Percentiles rank a stretch among this genome's conserved stretches.
Conservation (phyloP, 2,329 filamentous ascomycete species). For the Aureobasidium subglaciale region DNA sequence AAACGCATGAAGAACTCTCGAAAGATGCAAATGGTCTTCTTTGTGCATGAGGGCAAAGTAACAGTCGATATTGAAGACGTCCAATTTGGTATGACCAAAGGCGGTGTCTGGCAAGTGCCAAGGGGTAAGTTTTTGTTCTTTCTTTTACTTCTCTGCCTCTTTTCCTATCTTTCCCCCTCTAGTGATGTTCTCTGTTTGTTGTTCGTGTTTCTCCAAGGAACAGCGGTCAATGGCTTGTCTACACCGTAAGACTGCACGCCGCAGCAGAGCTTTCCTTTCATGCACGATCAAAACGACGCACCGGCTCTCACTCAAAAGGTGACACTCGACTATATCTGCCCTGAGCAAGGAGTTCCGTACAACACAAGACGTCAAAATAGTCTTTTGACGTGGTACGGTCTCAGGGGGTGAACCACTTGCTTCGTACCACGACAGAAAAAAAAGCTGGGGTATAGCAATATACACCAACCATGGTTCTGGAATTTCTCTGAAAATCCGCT, state of each 20-base stretch:
- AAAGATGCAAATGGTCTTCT: slow-evolving; percentile 97
- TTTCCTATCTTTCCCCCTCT: background rate
- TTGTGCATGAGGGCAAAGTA: slow-evolving; percentile 77
- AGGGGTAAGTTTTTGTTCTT: slow-evolving; percentile 59
- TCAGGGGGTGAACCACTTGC: background rate
- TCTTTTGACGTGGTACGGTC: background rate
- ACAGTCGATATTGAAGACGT: slow-evolving; percentile 69
- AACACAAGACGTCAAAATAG: slow-evolving; percentile 11
- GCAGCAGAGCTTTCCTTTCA: background rate
- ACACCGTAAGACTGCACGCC: slow-evolving; percentile 8
- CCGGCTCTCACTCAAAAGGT: background rate
- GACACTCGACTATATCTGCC: background rate
- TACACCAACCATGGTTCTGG: slow-evolving; percentile 1
- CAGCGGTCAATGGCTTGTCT: background rate
- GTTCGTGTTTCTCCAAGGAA: background rate
- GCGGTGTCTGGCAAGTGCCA: slow-evolving; percentile 90
- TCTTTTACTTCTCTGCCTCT: slow-evolving; percentile 8
- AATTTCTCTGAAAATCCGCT: background rate
- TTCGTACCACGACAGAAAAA: background rate
- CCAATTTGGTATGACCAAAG: slow-evolving; percentile 74
- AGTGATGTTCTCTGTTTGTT: too few species aligned
- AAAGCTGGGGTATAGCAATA: background rate
- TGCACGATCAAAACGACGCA: background rate
- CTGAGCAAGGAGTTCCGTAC: too few species aligned
- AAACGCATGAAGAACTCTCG: slow-evolving; percentile 89